These are phyloP conservation scores for Filosporella fistucella DNA, from an alignment of 495 filamentous ascomycete genomes.

Conservation along the genomic window DNA sequence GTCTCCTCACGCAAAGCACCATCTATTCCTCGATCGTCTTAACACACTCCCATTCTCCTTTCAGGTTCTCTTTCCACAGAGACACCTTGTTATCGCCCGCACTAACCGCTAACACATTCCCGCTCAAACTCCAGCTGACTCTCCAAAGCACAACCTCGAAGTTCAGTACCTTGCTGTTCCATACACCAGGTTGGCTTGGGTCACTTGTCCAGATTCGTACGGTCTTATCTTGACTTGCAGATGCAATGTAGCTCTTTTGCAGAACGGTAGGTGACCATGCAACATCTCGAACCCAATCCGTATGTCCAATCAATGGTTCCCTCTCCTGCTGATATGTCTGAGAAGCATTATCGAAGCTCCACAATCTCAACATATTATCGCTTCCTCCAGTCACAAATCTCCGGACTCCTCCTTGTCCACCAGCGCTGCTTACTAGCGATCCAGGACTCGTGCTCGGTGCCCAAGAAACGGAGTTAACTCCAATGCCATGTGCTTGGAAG, in stretches of 20 bases:
- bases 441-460: constrained; percentile 79
- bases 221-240: constrained; percentile 91
- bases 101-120: constrained; percentile 91
- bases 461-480: constrained; percentile 95
- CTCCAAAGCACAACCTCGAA: constrained; percentile 92
- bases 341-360: constrained; percentile 51
- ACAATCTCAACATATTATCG: constrained; percentile 90
- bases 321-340: constrained; percentile 49
- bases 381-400: constrained; percentile 91
- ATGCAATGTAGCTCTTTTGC: constrained; percentile 92
- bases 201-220: constrained; percentile 94
- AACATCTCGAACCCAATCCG: constrained; percentile 97
- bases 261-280: constrained; percentile 93
- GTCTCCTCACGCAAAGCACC: not conserved
- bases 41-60: constrained; percentile 86
- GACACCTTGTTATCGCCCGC: constrained; percentile 96
- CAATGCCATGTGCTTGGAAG: constrained; percentile 87
- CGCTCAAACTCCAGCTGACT: constrained; percentile 96
- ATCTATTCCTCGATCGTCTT: constrained; percentile 90
- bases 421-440: constrained; percentile 67
- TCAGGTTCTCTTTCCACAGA: constrained; percentile 79
- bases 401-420: constrained; percentile 53
- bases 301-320: constrained; percentile 67
- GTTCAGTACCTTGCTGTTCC: constrained; percentile 75
- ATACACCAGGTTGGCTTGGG: constrained; percentile 55